A percentile compares a stretch with the other conserved stretches of the same genome.
phyloP scores from a whole-genome alignment of 2,329 filamentous ascomycete genomes.

The Periconia macrospinosa region DNA sequence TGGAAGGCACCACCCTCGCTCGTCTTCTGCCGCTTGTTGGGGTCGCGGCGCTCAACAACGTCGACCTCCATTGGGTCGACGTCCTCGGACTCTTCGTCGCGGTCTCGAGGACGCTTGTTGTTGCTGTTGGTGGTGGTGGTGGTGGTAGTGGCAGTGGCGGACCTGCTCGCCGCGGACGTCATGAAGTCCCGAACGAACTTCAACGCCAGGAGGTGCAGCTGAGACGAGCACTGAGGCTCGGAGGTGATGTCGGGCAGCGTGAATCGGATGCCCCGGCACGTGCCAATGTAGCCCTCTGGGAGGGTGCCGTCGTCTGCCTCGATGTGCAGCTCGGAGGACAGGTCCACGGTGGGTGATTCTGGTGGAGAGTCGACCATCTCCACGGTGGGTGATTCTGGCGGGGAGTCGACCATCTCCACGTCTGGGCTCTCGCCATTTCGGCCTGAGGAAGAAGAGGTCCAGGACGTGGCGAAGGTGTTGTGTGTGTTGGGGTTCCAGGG shows the following conservation, averaged over 20 bases:
- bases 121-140: too few species aligned
- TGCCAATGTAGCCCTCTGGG: constrained; percentile 16
- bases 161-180: neutral
- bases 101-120: too few species aligned
- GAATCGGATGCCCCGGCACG: constrained; percentile 7
- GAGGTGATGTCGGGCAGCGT: neutral
- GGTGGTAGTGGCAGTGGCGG: neutral
- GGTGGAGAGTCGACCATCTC: neutral
- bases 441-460: neutral
- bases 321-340: constrained; percentile 8
- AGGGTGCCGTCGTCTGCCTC: constrained; percentile 12
- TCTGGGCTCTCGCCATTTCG: neutral
- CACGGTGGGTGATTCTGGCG: neutral
- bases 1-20: too few species aligned
- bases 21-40: too few species aligned
- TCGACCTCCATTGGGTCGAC: too few species aligned
- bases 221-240: constrained; percentile 1
- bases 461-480: neutral
- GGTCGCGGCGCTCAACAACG: too few species aligned
- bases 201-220: constrained; percentile 14
- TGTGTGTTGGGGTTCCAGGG: too few species aligned
- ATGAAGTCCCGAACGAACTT: neutral
- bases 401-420: neutral
- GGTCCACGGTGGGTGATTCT: neutral
- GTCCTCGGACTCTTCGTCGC: too few species aligned